Evolutionary conservation across 169 alveolate genomes (phyloP).

Genomic region (Pseudocohnilembus persalinus): DNA sequence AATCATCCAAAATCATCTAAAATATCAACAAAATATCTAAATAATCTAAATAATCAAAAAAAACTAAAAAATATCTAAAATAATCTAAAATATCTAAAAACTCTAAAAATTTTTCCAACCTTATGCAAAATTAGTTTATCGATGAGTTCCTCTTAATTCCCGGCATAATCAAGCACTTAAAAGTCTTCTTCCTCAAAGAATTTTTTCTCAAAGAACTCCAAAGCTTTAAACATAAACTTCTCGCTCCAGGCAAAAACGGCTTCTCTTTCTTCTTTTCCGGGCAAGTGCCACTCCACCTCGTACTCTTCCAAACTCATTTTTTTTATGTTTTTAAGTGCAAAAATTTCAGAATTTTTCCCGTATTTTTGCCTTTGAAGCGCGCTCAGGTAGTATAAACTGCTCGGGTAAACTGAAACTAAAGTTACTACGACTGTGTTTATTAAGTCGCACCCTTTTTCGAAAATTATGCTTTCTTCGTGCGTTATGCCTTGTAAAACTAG

Average conservation of each 20-base stretch:
- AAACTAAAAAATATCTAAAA: too few relatives aligned
- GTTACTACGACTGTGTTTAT: constrained; percentile 20
- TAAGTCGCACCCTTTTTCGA: constrained; percentile 18
- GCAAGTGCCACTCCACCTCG: neutral
- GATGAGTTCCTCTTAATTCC: neutral
- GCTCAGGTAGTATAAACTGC: constrained; percentile 2
- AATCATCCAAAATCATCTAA: too few relatives aligned
- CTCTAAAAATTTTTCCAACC: too few relatives aligned
- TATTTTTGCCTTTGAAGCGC: neutral
- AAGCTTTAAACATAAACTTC: neutral
- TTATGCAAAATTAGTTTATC: neutral
- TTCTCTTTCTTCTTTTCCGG: neutral
- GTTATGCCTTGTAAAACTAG: constrained; percentile 1
- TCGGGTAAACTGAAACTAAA: constrained; percentile 4
- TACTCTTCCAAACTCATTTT: neutral
- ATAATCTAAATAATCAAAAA: too few relatives aligned
- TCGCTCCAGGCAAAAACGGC: neutral
- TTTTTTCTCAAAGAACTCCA: neutral
- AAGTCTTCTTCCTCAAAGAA: neutral
- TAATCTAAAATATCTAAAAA: too few relatives aligned
- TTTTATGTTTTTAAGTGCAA: neutral
- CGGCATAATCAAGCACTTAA: neutral
- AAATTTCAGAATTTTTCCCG: too few relatives aligned
- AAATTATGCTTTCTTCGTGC: constrained; percentile 9
- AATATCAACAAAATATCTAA: too few relatives aligned